Evolutionary conservation across 768 basidiomycete species (phyloP).

Genomic region (Lentinus brumalis): DNA sequence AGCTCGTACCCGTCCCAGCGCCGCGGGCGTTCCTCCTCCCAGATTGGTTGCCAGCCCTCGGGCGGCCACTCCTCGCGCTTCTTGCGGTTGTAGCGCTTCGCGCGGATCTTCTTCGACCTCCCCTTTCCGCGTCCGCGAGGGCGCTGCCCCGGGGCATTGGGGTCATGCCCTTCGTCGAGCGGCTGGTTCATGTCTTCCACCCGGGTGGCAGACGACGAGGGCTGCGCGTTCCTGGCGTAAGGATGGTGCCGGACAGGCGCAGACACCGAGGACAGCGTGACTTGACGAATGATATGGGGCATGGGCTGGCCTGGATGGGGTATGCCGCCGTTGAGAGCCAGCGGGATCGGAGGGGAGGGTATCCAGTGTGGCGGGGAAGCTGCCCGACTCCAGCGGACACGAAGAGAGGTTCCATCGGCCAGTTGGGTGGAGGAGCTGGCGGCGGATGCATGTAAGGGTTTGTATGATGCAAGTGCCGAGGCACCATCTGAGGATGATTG

Average conservation of each 20-base stretch:
- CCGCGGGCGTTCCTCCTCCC: slow-evolving; percentile 11
- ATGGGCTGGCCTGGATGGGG: background rate
- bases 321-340: background rate
- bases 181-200: background rate
- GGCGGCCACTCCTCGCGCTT: slow-evolving; percentile 10
- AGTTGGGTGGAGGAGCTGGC: background rate
- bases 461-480: background rate
- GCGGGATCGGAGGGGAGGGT: too few species aligned
- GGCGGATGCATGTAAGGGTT: background rate
- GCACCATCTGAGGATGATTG: background rate
- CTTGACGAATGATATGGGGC: background rate
- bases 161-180: background rate
- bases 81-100: slow-evolving; percentile 10
- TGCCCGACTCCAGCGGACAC: background rate
- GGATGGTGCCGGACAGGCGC: background rate
- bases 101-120: background rate
- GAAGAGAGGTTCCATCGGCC: slow-evolving; percentile 1
- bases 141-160: background rate
- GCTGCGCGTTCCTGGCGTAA: background rate
- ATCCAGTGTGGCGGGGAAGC: background rate
- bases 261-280: background rate
- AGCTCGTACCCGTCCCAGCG: background rate
- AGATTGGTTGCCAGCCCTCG: slow-evolving; percentile 5
- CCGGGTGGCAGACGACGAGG: background rate
- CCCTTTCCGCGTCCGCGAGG: background rate